A percentile compares a stretch with the other conserved stretches of the same genome.
phyloP scores from a whole-genome alignment of 176 grass and related monocot genomes.

The Oryza rufipogon region DNA sequence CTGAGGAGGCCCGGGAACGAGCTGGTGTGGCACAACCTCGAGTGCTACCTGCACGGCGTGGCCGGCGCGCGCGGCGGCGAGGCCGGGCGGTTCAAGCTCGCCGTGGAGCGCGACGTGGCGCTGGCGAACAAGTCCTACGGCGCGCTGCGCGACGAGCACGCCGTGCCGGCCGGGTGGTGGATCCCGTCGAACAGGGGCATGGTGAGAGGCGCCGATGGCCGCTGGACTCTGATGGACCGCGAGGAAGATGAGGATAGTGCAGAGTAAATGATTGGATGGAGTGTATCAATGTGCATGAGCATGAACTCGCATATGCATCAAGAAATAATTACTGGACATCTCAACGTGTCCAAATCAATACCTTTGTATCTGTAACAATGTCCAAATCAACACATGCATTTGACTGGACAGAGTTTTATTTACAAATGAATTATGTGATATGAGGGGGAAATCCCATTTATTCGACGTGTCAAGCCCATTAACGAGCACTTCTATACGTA shows the following conservation, averaged over 20 bases:
- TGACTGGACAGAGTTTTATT: background rate
- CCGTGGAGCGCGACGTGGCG: slow-evolving; percentile 59
- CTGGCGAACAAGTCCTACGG: slow-evolving; percentile 59
- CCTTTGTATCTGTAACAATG: too few species aligned
- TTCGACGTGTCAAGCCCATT: background rate
- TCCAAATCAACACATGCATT: too few species aligned
- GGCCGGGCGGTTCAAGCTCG: slow-evolving; percentile 45
- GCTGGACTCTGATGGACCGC: slow-evolving; percentile 51
- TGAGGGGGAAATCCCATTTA: too few species aligned
- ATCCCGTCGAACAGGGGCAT: slow-evolving; percentile 56
- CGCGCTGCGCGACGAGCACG: slow-evolving; percentile 49
- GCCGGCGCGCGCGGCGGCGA: slow-evolving; percentile 39
- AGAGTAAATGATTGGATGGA: background rate
- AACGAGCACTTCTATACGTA: background rate
- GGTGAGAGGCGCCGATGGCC: slow-evolving; percentile 39
- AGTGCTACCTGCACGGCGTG: slow-evolving; percentile 67
- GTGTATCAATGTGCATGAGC: background rate
- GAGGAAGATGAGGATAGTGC: slow-evolving; percentile 28
- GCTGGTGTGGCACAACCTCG: slow-evolving; percentile 58
- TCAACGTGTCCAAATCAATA: too few species aligned
- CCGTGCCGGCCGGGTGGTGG: slow-evolving; percentile 58
- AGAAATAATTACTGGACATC: too few species aligned
- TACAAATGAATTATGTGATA: background rate
- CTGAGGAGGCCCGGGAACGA: slow-evolving; percentile 42
- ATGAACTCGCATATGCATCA: background rate